Conservation (phyloP, 2,329 filamentous ascomycete genomes). For the Stylonectria norvegica region DNA sequence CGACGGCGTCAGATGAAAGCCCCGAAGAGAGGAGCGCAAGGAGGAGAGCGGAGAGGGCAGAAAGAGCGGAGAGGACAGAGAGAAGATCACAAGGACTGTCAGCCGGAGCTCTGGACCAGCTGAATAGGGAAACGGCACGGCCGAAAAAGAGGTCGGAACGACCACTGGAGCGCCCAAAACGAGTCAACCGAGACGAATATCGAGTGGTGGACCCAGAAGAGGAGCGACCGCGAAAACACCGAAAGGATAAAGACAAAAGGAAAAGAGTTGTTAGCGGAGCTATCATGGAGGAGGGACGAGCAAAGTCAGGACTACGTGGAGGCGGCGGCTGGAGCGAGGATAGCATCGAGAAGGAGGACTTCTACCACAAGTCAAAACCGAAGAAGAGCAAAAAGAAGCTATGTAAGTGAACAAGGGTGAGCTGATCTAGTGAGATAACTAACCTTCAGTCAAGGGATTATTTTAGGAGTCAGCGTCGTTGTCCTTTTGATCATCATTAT, state of each 20-base stretch:
- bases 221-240: slow-evolving; percentile 32
- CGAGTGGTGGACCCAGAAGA: slow-evolving; percentile 27
- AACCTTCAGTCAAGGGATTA: slow-evolving; percentile 47
- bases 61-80: not conserved
- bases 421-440: slow-evolving; percentile 8
- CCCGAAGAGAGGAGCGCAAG: slow-evolving; percentile 16
- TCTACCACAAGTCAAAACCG: slow-evolving; percentile 40
- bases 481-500: slow-evolving; percentile 65
- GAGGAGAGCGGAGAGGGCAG: not conserved
- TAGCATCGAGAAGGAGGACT: slow-evolving; percentile 49
- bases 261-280: slow-evolving; percentile 67
- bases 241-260: slow-evolving; percentile 45
- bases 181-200: slow-evolving; percentile 19
- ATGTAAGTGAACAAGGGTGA: slow-evolving; percentile 42
- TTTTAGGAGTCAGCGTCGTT: slow-evolving; percentile 50
- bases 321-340: slow-evolving; percentile 41
- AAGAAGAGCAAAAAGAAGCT: slow-evolving; percentile 58
- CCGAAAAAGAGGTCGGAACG: slow-evolving; percentile 48
- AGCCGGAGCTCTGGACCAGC: slow-evolving; percentile 59
- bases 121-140: slow-evolving; percentile 57
- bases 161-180: slow-evolving; percentile 31
- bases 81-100: slow-evolving; percentile 35
- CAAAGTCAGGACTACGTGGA: slow-evolving; percentile 40
- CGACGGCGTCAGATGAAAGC: slow-evolving; percentile 34
- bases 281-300: slow-evolving; percentile 64